These are phyloP conservation scores for Arabidopsis lyrata DNA, from an alignment of 441 rosid species.

Conservation along the genomic window DNA sequence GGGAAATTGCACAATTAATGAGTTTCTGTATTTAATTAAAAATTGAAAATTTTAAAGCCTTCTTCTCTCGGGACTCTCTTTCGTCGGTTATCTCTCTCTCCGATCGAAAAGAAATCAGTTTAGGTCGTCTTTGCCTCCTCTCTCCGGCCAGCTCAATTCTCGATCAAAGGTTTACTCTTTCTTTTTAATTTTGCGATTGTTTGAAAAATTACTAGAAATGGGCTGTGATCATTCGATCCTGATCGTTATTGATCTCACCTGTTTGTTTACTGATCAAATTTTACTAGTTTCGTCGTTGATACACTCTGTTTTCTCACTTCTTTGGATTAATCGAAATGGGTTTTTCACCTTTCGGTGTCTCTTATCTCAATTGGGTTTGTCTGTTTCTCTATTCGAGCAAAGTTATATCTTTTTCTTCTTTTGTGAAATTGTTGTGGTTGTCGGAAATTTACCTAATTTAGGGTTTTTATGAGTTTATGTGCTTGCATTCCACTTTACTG, in stretches of 20 bases:
- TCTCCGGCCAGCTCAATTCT: constrained; percentile 28
- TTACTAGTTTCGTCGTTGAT: neutral
- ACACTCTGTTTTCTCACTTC: constrained; percentile 23
- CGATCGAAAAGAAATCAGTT: constrained; percentile 1
- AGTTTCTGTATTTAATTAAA: constrained; percentile 28
- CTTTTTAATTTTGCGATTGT: constrained; percentile 7
- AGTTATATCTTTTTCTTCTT: constrained; percentile 13
- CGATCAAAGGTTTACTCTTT: constrained; percentile 35
- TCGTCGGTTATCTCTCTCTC: constrained; percentile 18
- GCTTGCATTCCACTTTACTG: constrained; percentile 37
- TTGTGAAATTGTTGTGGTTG: neutral
- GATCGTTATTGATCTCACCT: constrained; percentile 26
- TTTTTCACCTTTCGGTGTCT: neutral
- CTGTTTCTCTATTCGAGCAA: constrained; percentile 20
- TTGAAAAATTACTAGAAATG: constrained; percentile 10
- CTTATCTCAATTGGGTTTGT: constrained; percentile 30
- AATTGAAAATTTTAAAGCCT: neutral
- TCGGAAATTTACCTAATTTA: constrained; percentile 7
- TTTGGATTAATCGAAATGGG: constrained; percentile 10
- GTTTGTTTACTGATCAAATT: constrained; percentile 6
- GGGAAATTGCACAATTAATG: constrained; percentile 36
- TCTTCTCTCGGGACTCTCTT: constrained; percentile 18
- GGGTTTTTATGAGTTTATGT: too few relatives aligned
- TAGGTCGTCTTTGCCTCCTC: constrained; percentile 16
- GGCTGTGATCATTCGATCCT: constrained; percentile 22